phyloP scores from a whole-genome alignment of 768 basidiomycete species.

The Phylloporus scabripes region DNA sequence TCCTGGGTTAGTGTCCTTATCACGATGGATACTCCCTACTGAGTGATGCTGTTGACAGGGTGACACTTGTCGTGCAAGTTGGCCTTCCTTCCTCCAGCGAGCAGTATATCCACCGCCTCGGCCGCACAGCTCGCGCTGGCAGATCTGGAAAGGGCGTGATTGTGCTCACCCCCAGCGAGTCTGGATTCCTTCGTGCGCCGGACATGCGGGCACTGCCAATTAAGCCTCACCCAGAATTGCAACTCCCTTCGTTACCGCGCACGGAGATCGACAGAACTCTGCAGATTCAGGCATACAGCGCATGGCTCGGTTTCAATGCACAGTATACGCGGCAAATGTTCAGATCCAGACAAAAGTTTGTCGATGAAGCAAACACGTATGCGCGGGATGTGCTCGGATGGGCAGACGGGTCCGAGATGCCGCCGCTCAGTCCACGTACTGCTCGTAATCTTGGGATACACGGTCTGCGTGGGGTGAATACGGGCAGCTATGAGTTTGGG shows the following conservation, averaged over 20 bases:
- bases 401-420: constrained; percentile 27
- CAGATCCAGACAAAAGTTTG: constrained; percentile 38
- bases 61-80: constrained; percentile 56
- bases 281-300: constrained; percentile 49
- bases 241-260: constrained; percentile 22
- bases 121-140: constrained; percentile 73
- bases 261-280: constrained; percentile 31
- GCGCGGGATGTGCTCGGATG: constrained; percentile 36
- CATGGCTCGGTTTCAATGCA: constrained; percentile 57
- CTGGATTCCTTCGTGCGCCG: constrained; percentile 39
- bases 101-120: constrained; percentile 77
- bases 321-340: constrained; percentile 32
- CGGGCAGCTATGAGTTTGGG: background rate
- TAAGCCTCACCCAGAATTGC: constrained; percentile 24
- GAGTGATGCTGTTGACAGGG: constrained; percentile 28
- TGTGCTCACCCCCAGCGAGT: constrained; percentile 48
- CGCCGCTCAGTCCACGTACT: constrained; percentile 38
- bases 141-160: constrained; percentile 54
- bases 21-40: background rate
- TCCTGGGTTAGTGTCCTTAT: constrained; percentile 38
- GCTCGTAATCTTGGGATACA: constrained; percentile 49
- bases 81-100: constrained; percentile 66
- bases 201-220: constrained; percentile 41
- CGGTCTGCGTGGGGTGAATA: constrained; percentile 30
- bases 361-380: constrained; percentile 36